phyloP scores from a whole-genome alignment of 2,329 filamentous ascomycete species.

The Shiraia sp. region DNA sequence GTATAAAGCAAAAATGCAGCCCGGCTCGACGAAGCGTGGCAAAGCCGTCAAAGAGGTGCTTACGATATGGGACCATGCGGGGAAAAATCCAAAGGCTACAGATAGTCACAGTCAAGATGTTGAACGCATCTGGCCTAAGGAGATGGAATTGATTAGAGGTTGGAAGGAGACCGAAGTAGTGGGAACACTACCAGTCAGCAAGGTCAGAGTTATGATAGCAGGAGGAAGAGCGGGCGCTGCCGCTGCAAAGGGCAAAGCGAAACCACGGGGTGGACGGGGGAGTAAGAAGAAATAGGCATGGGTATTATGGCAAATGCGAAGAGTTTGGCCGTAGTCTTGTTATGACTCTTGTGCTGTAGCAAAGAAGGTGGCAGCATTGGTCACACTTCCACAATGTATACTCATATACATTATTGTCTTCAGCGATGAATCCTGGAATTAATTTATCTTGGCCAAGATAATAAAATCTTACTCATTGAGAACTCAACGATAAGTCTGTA shows the following conservation, averaged over 20 bases:
- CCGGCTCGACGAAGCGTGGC: slow-evolving; percentile 86
- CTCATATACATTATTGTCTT: no score
- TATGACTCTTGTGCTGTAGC: not conserved
- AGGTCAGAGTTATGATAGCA: slow-evolving; percentile 76
- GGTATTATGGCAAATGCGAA: not conserved
- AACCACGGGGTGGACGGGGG: slow-evolving; percentile 35
- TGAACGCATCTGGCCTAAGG: slow-evolving; percentile 81
- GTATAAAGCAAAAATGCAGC: slow-evolving; percentile 94
- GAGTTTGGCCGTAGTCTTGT: not conserved
- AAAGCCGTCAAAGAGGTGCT: slow-evolving; percentile 91
- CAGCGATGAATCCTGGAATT: no score
- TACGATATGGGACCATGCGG: slow-evolving; percentile 74
- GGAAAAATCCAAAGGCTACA: slow-evolving; percentile 51
- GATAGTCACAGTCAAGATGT: slow-evolving; percentile 55
- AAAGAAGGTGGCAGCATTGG: no score
- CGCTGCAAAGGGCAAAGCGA: slow-evolving; percentile 28
- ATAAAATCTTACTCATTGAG: no score
- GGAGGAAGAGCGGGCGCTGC: slow-evolving; percentile 37
- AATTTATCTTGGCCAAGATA: no score
- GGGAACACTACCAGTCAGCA: slow-evolving; percentile 78
- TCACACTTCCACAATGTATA: no score
- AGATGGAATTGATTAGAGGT: slow-evolving; percentile 80
- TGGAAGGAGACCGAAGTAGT: slow-evolving; percentile 83
- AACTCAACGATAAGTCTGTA: no score
- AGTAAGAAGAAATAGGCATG: slow-evolving; percentile 30